Base-by-base conservation (phyloP, 2,329 filamentous ascomycete species). In the Monilinia aucupariae region DNA sequence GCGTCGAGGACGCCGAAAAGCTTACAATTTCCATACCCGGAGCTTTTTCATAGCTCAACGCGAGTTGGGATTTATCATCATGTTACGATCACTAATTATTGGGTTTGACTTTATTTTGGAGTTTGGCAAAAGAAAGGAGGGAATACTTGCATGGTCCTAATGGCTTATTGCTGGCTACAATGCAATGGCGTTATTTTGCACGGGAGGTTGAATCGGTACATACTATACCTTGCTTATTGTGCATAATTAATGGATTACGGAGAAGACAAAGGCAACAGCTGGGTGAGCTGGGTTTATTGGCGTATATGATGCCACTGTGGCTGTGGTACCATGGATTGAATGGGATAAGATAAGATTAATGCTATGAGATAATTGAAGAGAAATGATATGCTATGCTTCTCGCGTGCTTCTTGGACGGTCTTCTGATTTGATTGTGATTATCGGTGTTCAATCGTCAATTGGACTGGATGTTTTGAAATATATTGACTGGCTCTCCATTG, bases 1-100 rank as follows among this genome's bases (percentile, higher is more conserved):
- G 63, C 69, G 72, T 56, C 7, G 41, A 58, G 15, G 41, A 47
- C 8, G 9, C 30, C 1, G 54, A 47, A 47, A 47, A 25, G 54
- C 69, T 77, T 51, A 76, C 76, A 20, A 74, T 77, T 39, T 72
- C 75, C 17, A 77, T 78, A 62, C 59, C 59, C 13, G 59, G 59
- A 25, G 50, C 59, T 47, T 61, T 61, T 22, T 53, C 37, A 34
- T 61, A 47, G 48, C 45, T 27, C 22, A 5, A n/a, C 13, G 30
- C 20, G 41, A 58, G 54, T 17, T 12, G n/a, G 41, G 10, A 25
- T 47, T 58, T 27, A 20, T 17, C 47, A 58, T 47, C 54, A 58
- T 58, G 54, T 47, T 34, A 58, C 9, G 54, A 58, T 34, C 47
- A 58, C 47, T 58, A 59, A 39, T 59, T 59, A 45, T 59, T 59